Conservation (phyloP, 2,329 filamentous ascomycete genomes). For the Neonectria ditissima region DNA sequence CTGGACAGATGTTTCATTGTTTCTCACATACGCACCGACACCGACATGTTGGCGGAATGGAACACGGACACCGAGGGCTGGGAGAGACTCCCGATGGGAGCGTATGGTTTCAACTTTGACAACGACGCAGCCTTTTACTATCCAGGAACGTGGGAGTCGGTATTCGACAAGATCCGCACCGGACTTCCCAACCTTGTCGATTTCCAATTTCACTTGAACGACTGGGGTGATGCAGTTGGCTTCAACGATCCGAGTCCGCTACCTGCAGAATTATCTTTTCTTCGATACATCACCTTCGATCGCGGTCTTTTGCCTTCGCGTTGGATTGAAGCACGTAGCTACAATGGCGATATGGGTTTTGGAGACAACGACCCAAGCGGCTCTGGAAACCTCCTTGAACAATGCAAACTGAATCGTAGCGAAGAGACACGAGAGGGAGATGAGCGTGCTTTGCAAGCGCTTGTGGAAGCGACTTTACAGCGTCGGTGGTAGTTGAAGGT, state of each 20-base stretch:
- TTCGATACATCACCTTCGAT: neutral
- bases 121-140: neutral
- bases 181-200: slow-evolving; percentile 13
- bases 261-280: neutral
- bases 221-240: neutral
- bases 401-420: neutral
- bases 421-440: neutral
- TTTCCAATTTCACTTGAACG: slow-evolving; percentile 4
- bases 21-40: slow-evolving; percentile 1
- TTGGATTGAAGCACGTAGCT: neutral
- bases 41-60: neutral
- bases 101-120: neutral
- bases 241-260: neutral
- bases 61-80: slow-evolving; percentile 21
- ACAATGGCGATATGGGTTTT: neutral
- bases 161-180: slow-evolving; percentile 36
- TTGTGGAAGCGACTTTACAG: too few relatives aligned
- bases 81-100: slow-evolving; percentile 4
- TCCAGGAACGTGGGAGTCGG: slow-evolving; percentile 33
- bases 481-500: too few relatives aligned
- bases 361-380: neutral
- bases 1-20: slow-evolving; percentile 29
- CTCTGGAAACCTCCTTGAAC: too few relatives aligned
- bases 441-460: too few relatives aligned
- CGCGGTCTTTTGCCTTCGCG: neutral